Conservation (phyloP, 1,284 basidiomycete genomes). For the Volvariella volvacea region DNA sequence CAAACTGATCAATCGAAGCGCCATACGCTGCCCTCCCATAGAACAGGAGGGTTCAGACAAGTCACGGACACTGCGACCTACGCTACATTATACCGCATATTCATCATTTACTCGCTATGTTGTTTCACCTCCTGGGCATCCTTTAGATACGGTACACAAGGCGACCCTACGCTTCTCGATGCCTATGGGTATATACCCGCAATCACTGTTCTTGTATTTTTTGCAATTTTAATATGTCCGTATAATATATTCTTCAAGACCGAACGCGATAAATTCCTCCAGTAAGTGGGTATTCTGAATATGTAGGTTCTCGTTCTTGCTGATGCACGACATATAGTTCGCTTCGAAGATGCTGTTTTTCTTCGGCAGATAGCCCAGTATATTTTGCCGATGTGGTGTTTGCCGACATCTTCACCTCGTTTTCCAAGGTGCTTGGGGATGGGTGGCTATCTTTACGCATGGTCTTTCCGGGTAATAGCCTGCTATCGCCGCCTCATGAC, state of each 20-base stretch:
- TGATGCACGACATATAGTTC: slow-evolving; percentile 34
- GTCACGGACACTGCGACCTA: slow-evolving; percentile 39
- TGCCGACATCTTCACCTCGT: slow-evolving; percentile 94
- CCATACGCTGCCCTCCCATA: slow-evolving; percentile 21
- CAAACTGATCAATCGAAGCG: slow-evolving; percentile 12
- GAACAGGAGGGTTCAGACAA: slow-evolving; percentile 24
- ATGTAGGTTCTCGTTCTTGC: not conserved
- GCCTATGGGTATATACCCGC: slow-evolving; percentile 71
- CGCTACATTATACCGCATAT: slow-evolving; percentile 62
- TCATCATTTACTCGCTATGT: slow-evolving; percentile 51
- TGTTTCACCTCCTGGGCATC: slow-evolving; percentile 58
- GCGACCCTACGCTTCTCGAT: slow-evolving; percentile 58
- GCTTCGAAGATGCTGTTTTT: slow-evolving; percentile 67
- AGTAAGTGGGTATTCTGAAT: slow-evolving; percentile 40
- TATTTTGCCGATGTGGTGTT: slow-evolving; percentile 92
- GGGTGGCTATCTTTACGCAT: slow-evolving; percentile 84
- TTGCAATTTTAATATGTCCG: slow-evolving; percentile 59
- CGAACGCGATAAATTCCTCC: slow-evolving; percentile 70
- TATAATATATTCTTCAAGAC: slow-evolving; percentile 58
- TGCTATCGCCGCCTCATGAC: slow-evolving; percentile 56
- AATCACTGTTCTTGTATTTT: slow-evolving; percentile 52
- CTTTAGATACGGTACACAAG: slow-evolving; percentile 55
- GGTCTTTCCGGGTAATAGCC: slow-evolving; percentile 72
- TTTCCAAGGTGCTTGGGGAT: slow-evolving; percentile 95
- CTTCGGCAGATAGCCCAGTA: slow-evolving; percentile 54